A percentile compares a stretch with the other conserved stretches of the same genome.
These are phyloP conservation scores for Solanum hybrid DNA, from an alignment of 305 asterid genomes.

Conservation along the genomic window DNA sequence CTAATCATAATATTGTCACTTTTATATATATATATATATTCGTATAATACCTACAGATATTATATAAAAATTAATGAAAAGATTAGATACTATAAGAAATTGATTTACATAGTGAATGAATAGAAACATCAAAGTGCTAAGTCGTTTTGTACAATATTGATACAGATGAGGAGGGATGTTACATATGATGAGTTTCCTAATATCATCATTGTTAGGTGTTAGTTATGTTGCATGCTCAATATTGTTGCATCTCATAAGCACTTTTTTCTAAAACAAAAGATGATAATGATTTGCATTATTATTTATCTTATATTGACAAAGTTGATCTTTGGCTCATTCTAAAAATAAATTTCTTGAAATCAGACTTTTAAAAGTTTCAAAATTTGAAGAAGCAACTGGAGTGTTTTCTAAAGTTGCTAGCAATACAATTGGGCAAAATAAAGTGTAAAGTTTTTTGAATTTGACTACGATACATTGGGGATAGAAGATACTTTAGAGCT, in stretches of 20 bases:
- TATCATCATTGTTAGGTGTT: too few species aligned
- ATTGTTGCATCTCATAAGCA: not conserved
- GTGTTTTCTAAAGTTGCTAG: not conserved
- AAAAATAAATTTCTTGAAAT: not conserved
- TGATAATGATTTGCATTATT: not conserved
- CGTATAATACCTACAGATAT: not conserved
- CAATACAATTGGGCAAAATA: not conserved
- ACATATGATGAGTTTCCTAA: too few species aligned
- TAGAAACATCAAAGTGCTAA: not conserved
- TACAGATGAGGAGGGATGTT: too few species aligned
- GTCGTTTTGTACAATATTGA: too few species aligned
- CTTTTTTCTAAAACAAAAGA: not conserved
- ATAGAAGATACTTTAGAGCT: not conserved
- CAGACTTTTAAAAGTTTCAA: not conserved
- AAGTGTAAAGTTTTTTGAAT: not conserved
- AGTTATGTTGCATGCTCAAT: not conserved
- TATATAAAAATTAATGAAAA: not conserved
- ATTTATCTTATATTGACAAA: not conserved
- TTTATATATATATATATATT: not conserved
- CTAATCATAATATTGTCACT: not conserved
- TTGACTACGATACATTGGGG: not conserved
- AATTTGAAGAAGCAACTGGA: not conserved
- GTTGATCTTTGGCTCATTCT: not conserved
- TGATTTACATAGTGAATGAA: not conserved
- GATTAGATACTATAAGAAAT: not conserved